These are phyloP conservation scores for Aegilops umbellulata DNA, from an alignment of 176 grass and related monocot genomes.

Conservation along the genomic window DNA sequence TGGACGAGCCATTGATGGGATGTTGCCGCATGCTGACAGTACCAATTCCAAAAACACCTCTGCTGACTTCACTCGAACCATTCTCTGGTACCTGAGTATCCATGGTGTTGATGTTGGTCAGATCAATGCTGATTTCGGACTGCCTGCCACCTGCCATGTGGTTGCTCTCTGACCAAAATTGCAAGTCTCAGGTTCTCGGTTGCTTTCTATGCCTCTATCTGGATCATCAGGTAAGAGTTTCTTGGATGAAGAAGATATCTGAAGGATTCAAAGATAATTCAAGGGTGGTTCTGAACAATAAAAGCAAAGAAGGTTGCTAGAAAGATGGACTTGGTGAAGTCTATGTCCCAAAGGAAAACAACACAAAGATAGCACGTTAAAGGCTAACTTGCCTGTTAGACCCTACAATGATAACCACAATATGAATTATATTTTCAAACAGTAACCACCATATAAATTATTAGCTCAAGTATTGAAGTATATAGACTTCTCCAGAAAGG, in stretches of 20 bases:
- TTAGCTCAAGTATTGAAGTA: not conserved
- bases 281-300: not conserved
- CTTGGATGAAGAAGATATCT: not conserved
- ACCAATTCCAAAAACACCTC: not conserved
- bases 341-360: not conserved
- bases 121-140: not conserved
- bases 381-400: not conserved
- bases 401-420: not conserved
- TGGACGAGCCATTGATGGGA: not conserved
- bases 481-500: not conserved
- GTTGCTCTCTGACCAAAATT: not conserved
- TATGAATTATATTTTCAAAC: not conserved
- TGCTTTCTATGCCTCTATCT: not conserved
- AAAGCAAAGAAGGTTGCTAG: not conserved
- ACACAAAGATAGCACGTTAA: not conserved
- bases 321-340: not conserved
- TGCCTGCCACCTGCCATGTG: not conserved
- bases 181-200: not conserved
- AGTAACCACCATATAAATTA: not conserved
- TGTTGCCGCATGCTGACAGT: not conserved
- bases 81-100: not conserved
- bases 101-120: not conserved
- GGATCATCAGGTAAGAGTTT: not conserved
- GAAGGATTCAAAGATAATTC: not conserved
- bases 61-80: not conserved